phyloP scores from a whole-genome alignment of 2,329 filamentous ascomycete genomes.

The Tolypocladium guangdongense region DNA sequence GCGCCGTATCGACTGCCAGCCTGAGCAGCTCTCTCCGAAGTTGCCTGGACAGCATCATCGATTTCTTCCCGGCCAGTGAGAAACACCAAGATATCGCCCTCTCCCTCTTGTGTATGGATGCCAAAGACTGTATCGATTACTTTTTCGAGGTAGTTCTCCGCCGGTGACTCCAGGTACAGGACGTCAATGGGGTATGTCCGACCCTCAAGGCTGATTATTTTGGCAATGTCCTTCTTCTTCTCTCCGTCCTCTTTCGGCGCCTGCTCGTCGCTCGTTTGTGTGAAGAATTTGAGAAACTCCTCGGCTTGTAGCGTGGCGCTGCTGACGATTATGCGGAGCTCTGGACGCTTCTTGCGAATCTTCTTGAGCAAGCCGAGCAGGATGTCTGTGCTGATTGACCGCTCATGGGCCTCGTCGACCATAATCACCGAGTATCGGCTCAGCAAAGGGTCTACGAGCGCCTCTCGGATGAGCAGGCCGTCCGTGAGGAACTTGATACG shows the following conservation, averaged over 20 bases:
- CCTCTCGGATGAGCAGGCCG: slow-evolving; percentile 81
- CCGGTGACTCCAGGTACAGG: slow-evolving; percentile 65
- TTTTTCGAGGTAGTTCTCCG: slow-evolving; percentile 78
- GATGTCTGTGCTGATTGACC: slow-evolving; percentile 86
- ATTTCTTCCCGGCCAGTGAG: slow-evolving; percentile 91
- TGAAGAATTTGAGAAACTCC: slow-evolving; percentile 73
- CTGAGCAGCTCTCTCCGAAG: slow-evolving; percentile 59
- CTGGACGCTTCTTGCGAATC: slow-evolving; percentile 66
- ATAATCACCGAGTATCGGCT: slow-evolving; percentile 92
- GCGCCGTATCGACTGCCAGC: slow-evolving; percentile 29
- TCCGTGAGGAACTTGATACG: slow-evolving; percentile 94
- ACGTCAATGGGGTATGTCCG: slow-evolving; percentile 82
- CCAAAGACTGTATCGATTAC: slow-evolving; percentile 76
- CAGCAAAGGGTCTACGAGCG: slow-evolving; percentile 81
- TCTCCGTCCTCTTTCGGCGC: slow-evolving; percentile 13
- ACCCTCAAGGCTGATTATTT: slow-evolving; percentile 76
- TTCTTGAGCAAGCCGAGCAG: slow-evolving; percentile 86
- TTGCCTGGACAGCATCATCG: slow-evolving; percentile 65
- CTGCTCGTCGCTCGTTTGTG: slow-evolving; percentile 24
- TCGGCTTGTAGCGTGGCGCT: slow-evolving; percentile 90
- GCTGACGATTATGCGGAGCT: slow-evolving; percentile 80
- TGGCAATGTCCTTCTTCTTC: slow-evolving; percentile 17
- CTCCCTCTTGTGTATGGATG: slow-evolving; percentile 69
- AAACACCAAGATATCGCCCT: slow-evolving; percentile 85
- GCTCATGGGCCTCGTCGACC: slow-evolving; percentile 94